These are phyloP conservation scores for Noccaea bulbosa DNA, from an alignment of 345 rosid genomes.

Conservation along the genomic window DNA sequence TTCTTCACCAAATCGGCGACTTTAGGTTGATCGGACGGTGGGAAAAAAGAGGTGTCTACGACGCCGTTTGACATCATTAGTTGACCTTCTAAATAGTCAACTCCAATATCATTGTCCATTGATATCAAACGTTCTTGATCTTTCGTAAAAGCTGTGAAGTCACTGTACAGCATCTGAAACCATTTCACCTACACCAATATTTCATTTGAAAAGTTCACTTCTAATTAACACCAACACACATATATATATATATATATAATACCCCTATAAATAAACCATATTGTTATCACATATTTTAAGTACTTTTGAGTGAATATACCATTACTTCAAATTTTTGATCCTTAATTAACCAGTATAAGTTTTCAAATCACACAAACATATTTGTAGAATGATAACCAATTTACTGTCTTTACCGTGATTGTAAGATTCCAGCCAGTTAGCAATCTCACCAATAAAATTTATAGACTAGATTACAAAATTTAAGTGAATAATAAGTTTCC, in stretches of 20 bases:
- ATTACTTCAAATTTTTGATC: not conserved
- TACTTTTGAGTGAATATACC: not conserved
- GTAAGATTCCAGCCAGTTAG: not conserved
- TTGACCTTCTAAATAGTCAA: conserved; percentile 87
- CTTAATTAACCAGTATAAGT: not conserved
- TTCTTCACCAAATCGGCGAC: conserved; percentile 50
- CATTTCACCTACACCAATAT: conserved; percentile 70
- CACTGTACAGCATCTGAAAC: conserved; percentile 80
- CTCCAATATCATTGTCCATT: conserved; percentile 47
- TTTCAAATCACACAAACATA: not conserved
- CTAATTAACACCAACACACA: conserved; percentile 1
- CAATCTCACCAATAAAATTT: not conserved
- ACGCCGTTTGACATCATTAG: conserved; percentile 54
- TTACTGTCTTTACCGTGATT: not conserved
- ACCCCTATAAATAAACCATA: not conserved
- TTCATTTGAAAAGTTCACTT: not conserved
- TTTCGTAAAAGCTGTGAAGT: conserved; percentile 66
- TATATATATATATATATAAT: too few relatives aligned
- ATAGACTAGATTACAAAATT: not conserved
- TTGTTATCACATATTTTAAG: not conserved
- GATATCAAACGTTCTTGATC: conserved; percentile 86
- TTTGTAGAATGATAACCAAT: not conserved
- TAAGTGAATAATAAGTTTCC: not conserved
- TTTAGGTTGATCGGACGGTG: conserved; percentile 51
- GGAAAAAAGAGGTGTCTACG: conserved; percentile 64